Evolutionary conservation across 176 grass and related monocot species (phyloP).

Genomic region (Thinopyrum elongatum): DNA sequence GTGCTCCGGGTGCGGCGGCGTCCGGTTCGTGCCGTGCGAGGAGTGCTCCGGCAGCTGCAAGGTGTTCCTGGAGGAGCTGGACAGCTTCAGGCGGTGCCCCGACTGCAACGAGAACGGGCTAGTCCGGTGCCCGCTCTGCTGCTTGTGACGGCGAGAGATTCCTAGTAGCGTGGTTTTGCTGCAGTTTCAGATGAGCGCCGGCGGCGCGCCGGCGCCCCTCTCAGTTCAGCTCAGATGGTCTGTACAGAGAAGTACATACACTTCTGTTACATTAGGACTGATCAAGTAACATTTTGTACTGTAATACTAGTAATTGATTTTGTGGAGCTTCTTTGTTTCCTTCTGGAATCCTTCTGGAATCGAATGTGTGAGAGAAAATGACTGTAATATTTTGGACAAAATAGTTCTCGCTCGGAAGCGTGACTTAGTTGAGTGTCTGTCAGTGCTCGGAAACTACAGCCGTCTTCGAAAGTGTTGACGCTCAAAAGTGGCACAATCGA

Average conservation of each 20-base stretch:
- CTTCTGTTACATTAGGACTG: conserved; percentile 40
- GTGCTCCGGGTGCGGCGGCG: conserved; percentile 83
- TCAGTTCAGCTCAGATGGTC: background rate
- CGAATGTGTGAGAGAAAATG: background rate
- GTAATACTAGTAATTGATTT: background rate
- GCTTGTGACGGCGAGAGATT: conserved; percentile 24
- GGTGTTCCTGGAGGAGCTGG: conserved; percentile 69
- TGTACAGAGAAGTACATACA: conserved; percentile 48
- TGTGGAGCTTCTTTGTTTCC: background rate
- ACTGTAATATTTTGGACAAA: background rate
- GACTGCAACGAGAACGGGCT: conserved; percentile 98
- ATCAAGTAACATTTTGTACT: conserved; percentile 7
- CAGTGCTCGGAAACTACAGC: too few relatives aligned
- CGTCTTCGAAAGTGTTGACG: too few relatives aligned
- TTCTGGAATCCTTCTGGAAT: background rate
- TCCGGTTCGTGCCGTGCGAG: conserved; percentile 84
- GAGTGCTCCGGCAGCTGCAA: conserved; percentile 98
- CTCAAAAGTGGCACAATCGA: too few relatives aligned
- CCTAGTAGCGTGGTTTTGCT: conserved; percentile 13
- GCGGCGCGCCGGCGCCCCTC: background rate
- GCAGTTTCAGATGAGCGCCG: background rate
- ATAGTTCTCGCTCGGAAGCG: background rate
- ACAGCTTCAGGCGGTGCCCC: conserved; percentile 67
- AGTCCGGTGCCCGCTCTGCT: conserved; percentile 70
- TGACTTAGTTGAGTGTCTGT: too few relatives aligned